Conservation (phyloP, 495 filamentous ascomycete genomes). For the Lophiotrema nucula region DNA sequence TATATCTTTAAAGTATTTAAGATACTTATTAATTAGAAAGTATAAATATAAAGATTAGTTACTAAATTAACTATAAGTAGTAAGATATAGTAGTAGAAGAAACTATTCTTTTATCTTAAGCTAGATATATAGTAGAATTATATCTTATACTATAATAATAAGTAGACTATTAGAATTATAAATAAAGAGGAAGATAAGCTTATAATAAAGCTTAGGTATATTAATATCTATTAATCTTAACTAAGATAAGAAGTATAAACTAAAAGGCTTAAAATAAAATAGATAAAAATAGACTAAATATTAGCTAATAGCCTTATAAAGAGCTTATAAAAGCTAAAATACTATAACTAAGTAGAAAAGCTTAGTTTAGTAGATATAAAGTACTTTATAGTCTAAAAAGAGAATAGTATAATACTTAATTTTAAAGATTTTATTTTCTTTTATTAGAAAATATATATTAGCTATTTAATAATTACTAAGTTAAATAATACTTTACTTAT, state of each 20-base stretch:
- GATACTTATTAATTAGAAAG: constrained; percentile 31
- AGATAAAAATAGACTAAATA: no score
- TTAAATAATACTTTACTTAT: no score
- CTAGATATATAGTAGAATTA: constrained; percentile 2
- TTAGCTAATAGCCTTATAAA: no score
- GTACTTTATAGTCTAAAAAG: no score
- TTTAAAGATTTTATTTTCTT: no score
- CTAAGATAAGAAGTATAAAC: constrained; percentile 15
- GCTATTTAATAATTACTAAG: no score
- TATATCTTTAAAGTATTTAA: constrained; percentile 36
- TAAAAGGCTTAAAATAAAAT: background rate
- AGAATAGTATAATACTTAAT: no score
- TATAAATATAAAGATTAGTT: constrained; percentile 32
- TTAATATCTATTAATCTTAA: constrained; percentile 22
- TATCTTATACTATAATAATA: constrained; percentile 12
- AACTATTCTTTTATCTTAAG: constrained; percentile 9
- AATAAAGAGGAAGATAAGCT: background rate
- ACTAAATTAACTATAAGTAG: constrained; percentile 37
- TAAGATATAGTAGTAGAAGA: constrained; percentile 13
- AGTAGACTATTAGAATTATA: constrained; percentile 14
- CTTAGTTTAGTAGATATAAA: no score
- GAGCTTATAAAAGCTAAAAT: no score
- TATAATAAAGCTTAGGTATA: constrained; percentile 16
- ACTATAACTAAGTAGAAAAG: no score
- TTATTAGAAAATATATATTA: no score